A percentile compares a stretch with the other conserved stretches of the same genome.
phyloP scores from a whole-genome alignment of 2,329 filamentous ascomycete species.

The Neurospora crassa region DNA sequence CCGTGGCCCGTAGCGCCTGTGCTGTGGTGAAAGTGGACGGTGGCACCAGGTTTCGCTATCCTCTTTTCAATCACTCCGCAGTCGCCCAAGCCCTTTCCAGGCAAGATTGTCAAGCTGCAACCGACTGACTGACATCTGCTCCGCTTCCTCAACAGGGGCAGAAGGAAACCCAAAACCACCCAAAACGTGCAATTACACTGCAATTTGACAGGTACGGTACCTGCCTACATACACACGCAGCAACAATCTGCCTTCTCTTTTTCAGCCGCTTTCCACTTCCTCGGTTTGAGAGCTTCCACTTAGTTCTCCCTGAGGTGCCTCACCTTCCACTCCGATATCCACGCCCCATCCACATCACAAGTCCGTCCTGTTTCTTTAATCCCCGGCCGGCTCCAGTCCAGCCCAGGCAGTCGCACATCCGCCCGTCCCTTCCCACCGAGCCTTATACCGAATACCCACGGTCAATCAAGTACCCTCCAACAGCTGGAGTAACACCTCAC shows the following conservation, averaged over 20 bases:
- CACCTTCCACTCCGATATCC: background rate
- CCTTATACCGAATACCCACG: background rate
- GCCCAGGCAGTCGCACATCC: background rate
- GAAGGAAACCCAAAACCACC: background rate
- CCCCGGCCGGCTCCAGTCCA: background rate
- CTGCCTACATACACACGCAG: background rate
- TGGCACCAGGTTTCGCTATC: constrained; percentile 37
- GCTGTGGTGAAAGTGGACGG: constrained; percentile 19
- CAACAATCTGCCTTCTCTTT: background rate
- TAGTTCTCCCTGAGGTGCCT: background rate
- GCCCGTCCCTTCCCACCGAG: background rate
- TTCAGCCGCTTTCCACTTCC: background rate
- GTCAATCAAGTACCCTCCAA: background rate
- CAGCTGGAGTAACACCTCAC: background rate
- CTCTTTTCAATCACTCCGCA: constrained; percentile 41
- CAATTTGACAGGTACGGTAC: constrained; percentile 1
- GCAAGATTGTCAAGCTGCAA: constrained; percentile 24
- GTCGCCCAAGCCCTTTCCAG: constrained; percentile 34
- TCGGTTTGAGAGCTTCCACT: no score
- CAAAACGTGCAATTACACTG: background rate
- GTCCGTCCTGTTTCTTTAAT: background rate
- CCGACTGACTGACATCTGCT: constrained; percentile 26
- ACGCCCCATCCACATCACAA: background rate
- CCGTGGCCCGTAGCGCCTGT: constrained; percentile 32
- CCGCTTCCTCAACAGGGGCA: constrained; percentile 29